These are phyloP conservation scores for Sporothrix humicola DNA, from an alignment of 2,329 filamentous ascomycete species.

Conservation along the genomic window DNA sequence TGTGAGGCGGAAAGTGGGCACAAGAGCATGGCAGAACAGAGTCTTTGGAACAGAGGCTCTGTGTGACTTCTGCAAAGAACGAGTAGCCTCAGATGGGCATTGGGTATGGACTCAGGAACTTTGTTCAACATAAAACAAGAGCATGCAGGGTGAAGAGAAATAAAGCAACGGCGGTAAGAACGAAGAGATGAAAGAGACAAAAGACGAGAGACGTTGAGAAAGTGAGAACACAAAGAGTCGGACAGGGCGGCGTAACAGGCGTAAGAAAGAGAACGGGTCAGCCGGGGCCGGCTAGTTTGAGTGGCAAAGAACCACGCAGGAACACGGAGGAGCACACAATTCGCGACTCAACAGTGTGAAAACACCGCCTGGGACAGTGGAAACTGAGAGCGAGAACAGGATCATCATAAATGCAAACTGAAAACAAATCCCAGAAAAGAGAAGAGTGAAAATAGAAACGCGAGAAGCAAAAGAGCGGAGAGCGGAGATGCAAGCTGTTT, in stretches of 20 bases:
- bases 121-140: not conserved
- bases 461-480: not conserved
- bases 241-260: not conserved
- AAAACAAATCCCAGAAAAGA: too few species aligned
- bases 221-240: not conserved
- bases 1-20: not conserved
- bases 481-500: not conserved
- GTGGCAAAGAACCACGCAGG: conserved; percentile 12
- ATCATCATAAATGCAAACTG: too few species aligned
- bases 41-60: too few species aligned
- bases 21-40: not conserved
- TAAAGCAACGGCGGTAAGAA: not conserved
- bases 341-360: not conserved
- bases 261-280: not conserved
- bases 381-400: not conserved
- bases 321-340: not conserved
- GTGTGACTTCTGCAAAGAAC: too few species aligned
- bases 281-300: not conserved
- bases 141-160: not conserved
- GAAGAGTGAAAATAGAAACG: not conserved
- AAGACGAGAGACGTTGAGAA: not conserved
- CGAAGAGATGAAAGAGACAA: not conserved
- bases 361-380: not conserved
- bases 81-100: too few species aligned
- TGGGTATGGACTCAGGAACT: too few species aligned